Percentiles rank a stretch among this genome's conserved stretches.
phyloP scores from a whole-genome alignment of 129 eudicot species.

The Deinandra increscens region DNA sequence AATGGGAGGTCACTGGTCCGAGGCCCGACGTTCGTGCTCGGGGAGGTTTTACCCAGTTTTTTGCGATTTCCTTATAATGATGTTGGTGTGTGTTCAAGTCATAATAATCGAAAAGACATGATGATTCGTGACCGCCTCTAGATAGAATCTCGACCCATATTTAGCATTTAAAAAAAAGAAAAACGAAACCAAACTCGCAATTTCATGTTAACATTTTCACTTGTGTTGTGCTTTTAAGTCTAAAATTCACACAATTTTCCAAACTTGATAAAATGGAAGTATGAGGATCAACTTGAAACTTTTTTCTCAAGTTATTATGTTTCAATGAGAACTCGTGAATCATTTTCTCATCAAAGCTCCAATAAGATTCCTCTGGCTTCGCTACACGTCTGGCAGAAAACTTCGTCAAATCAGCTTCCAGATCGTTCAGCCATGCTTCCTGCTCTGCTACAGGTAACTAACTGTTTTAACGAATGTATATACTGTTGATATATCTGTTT shows the following conservation, averaged over 20 bases:
- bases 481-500: not conserved
- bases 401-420: conserved; percentile 12
- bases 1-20: too few species aligned
- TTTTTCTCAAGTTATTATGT: not conserved
- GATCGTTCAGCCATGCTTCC: conserved; percentile 24
- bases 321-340: not conserved
- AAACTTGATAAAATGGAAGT: conserved; percentile 3
- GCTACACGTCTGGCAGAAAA: conserved; percentile 26
- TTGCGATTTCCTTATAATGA: too few species aligned
- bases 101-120: too few species aligned
- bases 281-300: conserved; percentile 16
- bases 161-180: too few species aligned
- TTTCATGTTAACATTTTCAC: not conserved
- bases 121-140: too few species aligned
- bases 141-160: too few species aligned
- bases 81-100: too few species aligned
- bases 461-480: not conserved
- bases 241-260: too few species aligned
- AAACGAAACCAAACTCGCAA: too few species aligned
- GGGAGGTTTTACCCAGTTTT: too few species aligned
- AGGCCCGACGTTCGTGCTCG: too few species aligned
- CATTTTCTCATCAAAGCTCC: conserved; percentile 22
- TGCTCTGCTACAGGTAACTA: conserved; percentile 18
- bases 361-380: conserved; percentile 20
- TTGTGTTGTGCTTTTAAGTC: too few species aligned